Evolutionary conservation across 1,284 basidiomycete genomes (phyloP).

Genomic region (Gymnopus androsaceus): DNA sequence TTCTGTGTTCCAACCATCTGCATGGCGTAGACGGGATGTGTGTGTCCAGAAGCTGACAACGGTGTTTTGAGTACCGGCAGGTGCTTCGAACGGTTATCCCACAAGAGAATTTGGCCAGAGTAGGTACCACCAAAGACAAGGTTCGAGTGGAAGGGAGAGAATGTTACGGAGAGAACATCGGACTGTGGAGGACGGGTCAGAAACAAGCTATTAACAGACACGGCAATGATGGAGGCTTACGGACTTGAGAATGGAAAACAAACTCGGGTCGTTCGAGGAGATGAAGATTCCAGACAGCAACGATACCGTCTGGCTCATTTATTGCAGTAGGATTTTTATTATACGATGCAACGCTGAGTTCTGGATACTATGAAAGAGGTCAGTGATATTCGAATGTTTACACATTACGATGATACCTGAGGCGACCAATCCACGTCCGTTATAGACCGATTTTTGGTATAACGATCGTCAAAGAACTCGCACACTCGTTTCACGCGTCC

Average conservation of each 20-base stretch:
- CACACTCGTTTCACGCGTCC: constrained; percentile 88
- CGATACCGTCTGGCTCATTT: constrained; percentile 95
- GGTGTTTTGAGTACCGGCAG: constrained; percentile 96
- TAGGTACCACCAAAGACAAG: constrained; percentile 97
- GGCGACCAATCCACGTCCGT: constrained; percentile 98
- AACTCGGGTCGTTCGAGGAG: constrained; percentile 95
- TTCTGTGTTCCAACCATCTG: constrained; percentile 98
- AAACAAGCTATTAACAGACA: constrained; percentile 9
- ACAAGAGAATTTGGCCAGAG: constrained; percentile 95
- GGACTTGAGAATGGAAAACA: constrained; percentile 93
- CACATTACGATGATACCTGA: constrained; percentile 58
- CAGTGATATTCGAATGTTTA: constrained; percentile 10
- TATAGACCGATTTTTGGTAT: constrained; percentile 89
- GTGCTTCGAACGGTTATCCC: constrained; percentile 98
- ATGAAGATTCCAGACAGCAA: constrained; percentile 97
- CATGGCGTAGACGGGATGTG: constrained; percentile 97
- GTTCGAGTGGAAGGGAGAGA: constrained; percentile 97
- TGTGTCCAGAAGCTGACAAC: constrained; percentile 91
- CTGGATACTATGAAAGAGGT: constrained; percentile 75
- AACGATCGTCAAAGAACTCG: constrained; percentile 86
- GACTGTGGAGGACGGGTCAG: constrained; percentile 57
- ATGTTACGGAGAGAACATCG: constrained; percentile 93
- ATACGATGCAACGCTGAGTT: constrained; percentile 92
- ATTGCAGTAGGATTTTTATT: constrained; percentile 92
- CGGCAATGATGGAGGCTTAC: constrained; percentile 22